These are phyloP conservation scores for Starmera stellimalicola DNA, from an alignment of 1,139 yeast species.

Conservation along the genomic window DNA sequence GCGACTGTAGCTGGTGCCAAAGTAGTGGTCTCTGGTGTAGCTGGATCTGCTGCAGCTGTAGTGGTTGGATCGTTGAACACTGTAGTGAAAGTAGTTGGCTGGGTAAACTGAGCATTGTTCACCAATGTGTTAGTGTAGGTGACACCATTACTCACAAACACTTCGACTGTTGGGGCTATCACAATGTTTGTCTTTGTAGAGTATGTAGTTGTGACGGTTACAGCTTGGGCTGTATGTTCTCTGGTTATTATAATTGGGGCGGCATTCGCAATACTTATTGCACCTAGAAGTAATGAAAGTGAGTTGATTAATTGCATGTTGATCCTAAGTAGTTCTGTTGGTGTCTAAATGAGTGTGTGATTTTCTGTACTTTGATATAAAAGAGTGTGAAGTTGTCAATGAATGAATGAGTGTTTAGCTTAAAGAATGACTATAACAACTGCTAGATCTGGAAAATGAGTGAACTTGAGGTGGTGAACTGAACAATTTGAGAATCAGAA, in stretches of 20 bases:
- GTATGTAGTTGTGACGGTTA: constrained; percentile 42
- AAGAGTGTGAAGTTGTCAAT: background rate
- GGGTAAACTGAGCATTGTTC: constrained; percentile 20
- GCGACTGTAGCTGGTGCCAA: constrained; percentile 9
- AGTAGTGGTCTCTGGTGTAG: constrained; percentile 14
- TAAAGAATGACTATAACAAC: background rate
- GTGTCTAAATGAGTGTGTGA: constrained; percentile 1
- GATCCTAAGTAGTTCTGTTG: constrained; percentile 2
- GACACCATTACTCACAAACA: constrained; percentile 50
- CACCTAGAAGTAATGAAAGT: too few species aligned
- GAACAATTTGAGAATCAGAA: background rate
- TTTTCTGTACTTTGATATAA: background rate
- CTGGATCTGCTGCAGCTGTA: constrained; percentile 19
- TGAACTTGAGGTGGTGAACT: background rate
- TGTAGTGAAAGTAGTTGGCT: constrained; percentile 23
- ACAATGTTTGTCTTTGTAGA: constrained; percentile 53
- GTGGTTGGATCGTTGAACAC: constrained; percentile 15
- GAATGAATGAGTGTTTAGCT: background rate
- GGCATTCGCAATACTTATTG: too few species aligned
- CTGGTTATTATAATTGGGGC: constrained; percentile 41
- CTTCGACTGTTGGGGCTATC: constrained; percentile 61
- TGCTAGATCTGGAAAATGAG: background rate
- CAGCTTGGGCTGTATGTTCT: constrained; percentile 52
- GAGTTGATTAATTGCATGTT: constrained; percentile 7
- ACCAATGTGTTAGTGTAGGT: constrained; percentile 51